These are phyloP conservation scores for Tuber aestivum DNA, from an alignment of 495 filamentous ascomycete genomes.

Conservation along the genomic window DNA sequence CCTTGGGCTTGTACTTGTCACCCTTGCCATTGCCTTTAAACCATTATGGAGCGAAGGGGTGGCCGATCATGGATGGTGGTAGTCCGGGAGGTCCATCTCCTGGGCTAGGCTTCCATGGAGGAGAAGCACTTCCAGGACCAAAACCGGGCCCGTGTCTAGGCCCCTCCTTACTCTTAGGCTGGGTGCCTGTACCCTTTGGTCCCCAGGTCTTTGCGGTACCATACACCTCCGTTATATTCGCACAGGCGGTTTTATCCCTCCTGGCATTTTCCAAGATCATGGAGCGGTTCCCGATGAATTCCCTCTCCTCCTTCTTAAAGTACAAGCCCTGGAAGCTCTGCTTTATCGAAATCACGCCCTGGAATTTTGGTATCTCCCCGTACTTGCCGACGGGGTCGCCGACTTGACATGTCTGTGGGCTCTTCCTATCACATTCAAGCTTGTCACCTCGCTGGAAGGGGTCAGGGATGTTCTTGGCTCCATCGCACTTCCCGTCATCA, in stretches of 20 bases:
- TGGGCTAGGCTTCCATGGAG: background rate
- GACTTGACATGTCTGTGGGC: conserved; percentile 15
- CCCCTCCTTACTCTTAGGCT: background rate
- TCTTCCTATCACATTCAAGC: conserved; percentile 8
- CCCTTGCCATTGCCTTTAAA: background rate
- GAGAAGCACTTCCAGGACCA: background rate
- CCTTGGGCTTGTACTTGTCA: background rate
- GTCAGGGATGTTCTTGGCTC: background rate
- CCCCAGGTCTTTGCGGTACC: background rate
- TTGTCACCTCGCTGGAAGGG: background rate
- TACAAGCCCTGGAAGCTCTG: conserved; percentile 59
- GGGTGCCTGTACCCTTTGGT: background rate
- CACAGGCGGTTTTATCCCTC: conserved; percentile 62
- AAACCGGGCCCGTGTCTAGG: background rate
- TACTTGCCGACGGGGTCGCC: conserved; percentile 24
- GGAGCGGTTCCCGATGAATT: conserved; percentile 71
- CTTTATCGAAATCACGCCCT: background rate
- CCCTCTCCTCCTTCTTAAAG: conserved; percentile 48
- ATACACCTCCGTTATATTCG: conserved; percentile 50
- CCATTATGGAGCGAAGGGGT: background rate
- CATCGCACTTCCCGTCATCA: background rate
- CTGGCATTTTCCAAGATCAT: conserved; percentile 55
- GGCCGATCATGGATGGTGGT: background rate
- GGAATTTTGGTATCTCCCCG: conserved; percentile 8
- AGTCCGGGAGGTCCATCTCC: background rate